Conservation (phyloP, 352 stramenopile species). For the Globisporangium mamillatum region DNA sequence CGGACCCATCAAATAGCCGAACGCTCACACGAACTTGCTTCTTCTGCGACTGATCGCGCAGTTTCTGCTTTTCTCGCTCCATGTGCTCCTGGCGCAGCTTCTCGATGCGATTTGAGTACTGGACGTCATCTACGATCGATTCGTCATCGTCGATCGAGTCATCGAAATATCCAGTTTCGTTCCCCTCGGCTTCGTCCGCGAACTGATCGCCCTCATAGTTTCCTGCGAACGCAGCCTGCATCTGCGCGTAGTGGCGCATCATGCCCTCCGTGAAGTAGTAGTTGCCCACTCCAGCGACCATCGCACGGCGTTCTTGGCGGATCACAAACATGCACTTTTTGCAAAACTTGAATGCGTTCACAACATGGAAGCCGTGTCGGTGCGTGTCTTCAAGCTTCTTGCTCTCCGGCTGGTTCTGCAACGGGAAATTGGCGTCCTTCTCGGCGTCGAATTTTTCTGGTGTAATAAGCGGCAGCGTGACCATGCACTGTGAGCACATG, state of each 20-base stretch:
- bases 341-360: slow-evolving; percentile 70
- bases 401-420: slow-evolving; percentile 36
- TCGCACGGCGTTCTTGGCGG: slow-evolving; percentile 60
- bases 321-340: slow-evolving; percentile 60
- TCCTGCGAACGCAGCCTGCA: slow-evolving; percentile 16
- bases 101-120: slow-evolving; percentile 53
- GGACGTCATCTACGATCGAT: slow-evolving; percentile 37
- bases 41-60: slow-evolving; percentile 11
- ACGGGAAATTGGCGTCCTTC: slow-evolving; percentile 17
- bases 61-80: slow-evolving; percentile 58
- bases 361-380: slow-evolving; percentile 48
- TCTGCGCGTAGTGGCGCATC: slow-evolving; percentile 43
- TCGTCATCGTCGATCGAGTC: slow-evolving; percentile 20
- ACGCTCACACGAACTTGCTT: slow-evolving; percentile 20
- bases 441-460: slow-evolving; percentile 21
- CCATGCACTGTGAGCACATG: slow-evolving; percentile 70
- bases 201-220: slow-evolving; percentile 22
- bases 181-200: slow-evolving; percentile 24
- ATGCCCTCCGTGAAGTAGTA: slow-evolving; percentile 48
- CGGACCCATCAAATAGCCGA: slow-evolving; percentile 41
- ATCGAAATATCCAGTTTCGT: slow-evolving; percentile 19
- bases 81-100: slow-evolving; percentile 64
- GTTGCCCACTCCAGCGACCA: slow-evolving; percentile 37
- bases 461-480: slow-evolving; percentile 52
- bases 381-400: slow-evolving; percentile 40